Conservation (phyloP, 1,284 basidiomycete species). For the Schizophyllum commune region DNA sequence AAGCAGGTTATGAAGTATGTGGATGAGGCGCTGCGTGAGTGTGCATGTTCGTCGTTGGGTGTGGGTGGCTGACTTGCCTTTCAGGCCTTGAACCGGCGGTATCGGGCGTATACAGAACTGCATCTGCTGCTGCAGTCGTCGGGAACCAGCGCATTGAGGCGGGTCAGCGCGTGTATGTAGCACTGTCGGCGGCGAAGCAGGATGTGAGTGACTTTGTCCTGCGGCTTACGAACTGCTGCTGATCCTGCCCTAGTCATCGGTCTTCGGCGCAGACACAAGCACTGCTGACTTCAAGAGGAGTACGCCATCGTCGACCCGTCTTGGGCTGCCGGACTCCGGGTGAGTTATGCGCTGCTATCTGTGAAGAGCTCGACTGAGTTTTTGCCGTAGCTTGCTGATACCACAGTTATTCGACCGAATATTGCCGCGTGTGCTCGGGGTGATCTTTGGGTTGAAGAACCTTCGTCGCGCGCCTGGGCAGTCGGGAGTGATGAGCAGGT, state of each 20-base stretch:
- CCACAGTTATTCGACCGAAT: neutral
- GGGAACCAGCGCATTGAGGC: neutral
- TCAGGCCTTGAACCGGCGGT: constrained; percentile 16
- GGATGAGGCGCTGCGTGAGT: constrained; percentile 45
- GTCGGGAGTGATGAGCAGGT: neutral
- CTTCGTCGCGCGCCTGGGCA: neutral
- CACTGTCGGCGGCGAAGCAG: neutral
- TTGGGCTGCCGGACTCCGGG: neutral
- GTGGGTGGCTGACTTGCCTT: neutral
- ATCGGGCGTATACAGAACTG: constrained; percentile 11
- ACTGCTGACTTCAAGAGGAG: neutral
- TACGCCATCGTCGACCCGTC: neutral
- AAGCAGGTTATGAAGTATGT: constrained; percentile 36
- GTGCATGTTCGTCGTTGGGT: neutral
- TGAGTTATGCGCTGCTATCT: neutral
- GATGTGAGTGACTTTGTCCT: neutral
- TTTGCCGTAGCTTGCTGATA: neutral
- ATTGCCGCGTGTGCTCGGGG: neutral
- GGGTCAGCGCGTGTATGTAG: neutral
- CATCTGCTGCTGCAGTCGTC: neutral
- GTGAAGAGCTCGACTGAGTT: neutral
- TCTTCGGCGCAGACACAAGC: neutral
- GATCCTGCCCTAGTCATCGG: neutral
- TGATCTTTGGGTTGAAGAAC: neutral
- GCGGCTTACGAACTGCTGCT: neutral